Conservation (phyloP, 257 asterid genomes). For the Solanum corneliomulleri region DNA sequence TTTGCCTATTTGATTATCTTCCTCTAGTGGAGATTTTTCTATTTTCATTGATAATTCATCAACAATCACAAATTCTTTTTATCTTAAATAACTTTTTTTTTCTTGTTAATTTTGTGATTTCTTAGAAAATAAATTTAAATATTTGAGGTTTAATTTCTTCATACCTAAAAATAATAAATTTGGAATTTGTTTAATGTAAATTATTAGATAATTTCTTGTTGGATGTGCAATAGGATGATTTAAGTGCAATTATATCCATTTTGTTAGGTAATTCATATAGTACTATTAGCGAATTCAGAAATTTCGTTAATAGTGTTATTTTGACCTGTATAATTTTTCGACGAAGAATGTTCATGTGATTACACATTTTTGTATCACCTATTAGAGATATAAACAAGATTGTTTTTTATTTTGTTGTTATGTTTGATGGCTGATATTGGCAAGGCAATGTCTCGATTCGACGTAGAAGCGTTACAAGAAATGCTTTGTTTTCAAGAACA, state of each 20-base stretch:
- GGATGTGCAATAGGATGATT: neutral
- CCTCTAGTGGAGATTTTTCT: neutral
- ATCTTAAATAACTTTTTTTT: neutral
- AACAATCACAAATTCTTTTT: neutral
- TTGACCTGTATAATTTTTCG: neutral
- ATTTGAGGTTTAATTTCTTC: neutral
- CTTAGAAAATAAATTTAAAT: neutral
- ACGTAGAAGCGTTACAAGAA: constrained; percentile 39
- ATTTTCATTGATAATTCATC: neutral
- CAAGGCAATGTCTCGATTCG: constrained; percentile 17
- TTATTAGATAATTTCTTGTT: neutral
- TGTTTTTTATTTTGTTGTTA: neutral
- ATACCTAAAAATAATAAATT: neutral
- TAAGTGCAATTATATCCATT: neutral
- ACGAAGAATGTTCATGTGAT: neutral
- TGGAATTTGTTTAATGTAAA: neutral
- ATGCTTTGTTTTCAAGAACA: constrained; percentile 57
- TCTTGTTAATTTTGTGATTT: neutral
- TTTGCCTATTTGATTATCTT: neutral
- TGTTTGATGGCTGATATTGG: constrained; percentile 35
- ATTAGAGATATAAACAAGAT: neutral
- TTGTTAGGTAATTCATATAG: neutral
- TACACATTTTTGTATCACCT: neutral
- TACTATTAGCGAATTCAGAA: neutral
- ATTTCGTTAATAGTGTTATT: neutral